Evolutionary conservation across 257 asterid species (phyloP).

Genomic region (Penstemon davidsonii): DNA sequence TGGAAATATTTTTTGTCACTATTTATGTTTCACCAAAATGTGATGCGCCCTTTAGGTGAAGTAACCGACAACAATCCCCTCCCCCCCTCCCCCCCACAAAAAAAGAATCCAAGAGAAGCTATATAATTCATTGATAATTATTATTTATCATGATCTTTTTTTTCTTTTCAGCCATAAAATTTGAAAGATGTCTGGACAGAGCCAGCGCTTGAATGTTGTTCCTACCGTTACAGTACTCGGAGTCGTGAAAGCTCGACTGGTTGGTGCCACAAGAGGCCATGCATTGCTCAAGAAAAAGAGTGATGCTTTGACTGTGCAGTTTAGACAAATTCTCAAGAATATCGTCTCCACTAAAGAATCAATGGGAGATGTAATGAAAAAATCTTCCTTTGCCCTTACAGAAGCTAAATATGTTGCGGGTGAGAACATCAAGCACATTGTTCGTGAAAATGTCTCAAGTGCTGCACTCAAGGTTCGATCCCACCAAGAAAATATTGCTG

Average conservation of each 20-base stretch:
- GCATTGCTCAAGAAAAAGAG: slow-evolving; percentile 61
- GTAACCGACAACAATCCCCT: background rate
- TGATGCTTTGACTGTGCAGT: slow-evolving; percentile 55
- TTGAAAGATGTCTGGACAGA: slow-evolving; percentile 51
- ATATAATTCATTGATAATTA: background rate
- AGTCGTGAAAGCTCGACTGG: slow-evolving; percentile 50
- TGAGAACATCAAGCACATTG: slow-evolving; percentile 50
- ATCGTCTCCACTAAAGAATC: slow-evolving; percentile 53
- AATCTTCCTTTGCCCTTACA: slow-evolving; percentile 49
- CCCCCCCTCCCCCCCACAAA: background rate
- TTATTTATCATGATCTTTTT: background rate
- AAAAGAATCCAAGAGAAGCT: background rate
- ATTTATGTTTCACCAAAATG: background rate
- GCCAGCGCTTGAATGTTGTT: slow-evolving; percentile 52
- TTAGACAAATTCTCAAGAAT: slow-evolving; percentile 49
- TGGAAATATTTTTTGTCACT: background rate
- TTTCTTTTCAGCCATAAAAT: slow-evolving; percentile 33
- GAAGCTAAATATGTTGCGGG: slow-evolving; percentile 58
- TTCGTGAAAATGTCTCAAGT: slow-evolving; percentile 44
- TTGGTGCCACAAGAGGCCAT: slow-evolving; percentile 59
- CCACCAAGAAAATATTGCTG: slow-evolving; percentile 50
- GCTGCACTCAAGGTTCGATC: slow-evolving; percentile 50
- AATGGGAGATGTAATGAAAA: slow-evolving; percentile 51
- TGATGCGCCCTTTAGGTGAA: background rate
- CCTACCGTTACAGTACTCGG: slow-evolving; percentile 58